phyloP scores from a whole-genome alignment of 192 early-diverging fungal genomes.

The Coemansia sp. region DNA sequence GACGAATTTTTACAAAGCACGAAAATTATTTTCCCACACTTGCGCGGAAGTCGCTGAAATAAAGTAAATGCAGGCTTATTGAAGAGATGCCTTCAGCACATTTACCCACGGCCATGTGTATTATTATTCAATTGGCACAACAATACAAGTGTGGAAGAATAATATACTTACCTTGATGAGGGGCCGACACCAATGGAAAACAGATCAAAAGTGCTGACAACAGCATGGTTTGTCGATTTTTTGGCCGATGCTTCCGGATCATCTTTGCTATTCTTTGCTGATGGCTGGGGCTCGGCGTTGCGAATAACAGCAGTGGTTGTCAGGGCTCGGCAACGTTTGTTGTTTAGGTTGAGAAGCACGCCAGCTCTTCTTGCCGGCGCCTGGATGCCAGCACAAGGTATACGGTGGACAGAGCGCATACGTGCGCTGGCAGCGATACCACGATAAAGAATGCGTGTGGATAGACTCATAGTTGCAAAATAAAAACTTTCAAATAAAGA shows the following conservation, averaged over 20 bases:
- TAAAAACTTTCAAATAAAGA: not conserved
- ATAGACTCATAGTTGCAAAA: conserved; percentile 21
- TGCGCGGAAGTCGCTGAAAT: not conserved
- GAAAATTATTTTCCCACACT: conserved; percentile 5
- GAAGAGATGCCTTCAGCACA: too few species aligned
- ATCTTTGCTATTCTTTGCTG: conserved; percentile 13
- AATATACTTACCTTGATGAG: conserved; percentile 60
- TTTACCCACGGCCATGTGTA: not conserved
- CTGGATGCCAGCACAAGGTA: not conserved
- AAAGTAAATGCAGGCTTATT: too few species aligned
- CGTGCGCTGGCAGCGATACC: conserved; percentile 15
- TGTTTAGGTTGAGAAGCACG: not conserved
- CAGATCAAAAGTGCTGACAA: conserved; percentile 91
- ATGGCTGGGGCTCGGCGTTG: conserved; percentile 33
- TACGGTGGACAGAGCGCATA: not conserved
- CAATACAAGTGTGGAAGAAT: not conserved
- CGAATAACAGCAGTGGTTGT: conserved; percentile 30
- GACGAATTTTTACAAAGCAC: not conserved
- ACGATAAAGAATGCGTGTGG: conserved; percentile 23
- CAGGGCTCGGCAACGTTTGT: conserved; percentile 1
- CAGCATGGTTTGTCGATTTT: conserved; percentile 67
- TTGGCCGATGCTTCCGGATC: conserved; percentile 24
- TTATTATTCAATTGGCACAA: not conserved
- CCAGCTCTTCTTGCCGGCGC: not conserved
- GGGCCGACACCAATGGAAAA: conserved; percentile 96